A percentile compares a stretch with the other conserved stretches of the same genome.
phyloP scores from a whole-genome alignment of 441 rosid species.

The Dalechampia spathulata region DNA sequence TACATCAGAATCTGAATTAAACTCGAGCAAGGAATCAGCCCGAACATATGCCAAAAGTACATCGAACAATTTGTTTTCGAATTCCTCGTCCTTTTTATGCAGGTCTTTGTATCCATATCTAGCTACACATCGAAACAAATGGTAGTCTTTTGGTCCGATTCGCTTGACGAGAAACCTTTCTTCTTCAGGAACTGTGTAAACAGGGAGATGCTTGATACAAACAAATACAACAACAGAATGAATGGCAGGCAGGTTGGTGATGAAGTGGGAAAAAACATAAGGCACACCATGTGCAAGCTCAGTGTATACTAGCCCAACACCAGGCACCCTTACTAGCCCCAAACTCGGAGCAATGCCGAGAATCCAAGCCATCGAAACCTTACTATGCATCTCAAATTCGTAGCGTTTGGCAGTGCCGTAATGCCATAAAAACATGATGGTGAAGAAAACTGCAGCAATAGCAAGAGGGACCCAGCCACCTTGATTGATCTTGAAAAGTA shows the following conservation, averaged over 20 bases:
- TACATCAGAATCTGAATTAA: conserved; percentile 59
- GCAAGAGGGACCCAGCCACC: conserved; percentile 97
- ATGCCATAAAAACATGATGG: conserved; percentile 81
- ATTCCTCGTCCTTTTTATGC: conserved; percentile 83
- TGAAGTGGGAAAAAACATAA: conserved; percentile 82
- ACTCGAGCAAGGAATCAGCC: conserved; percentile 81
- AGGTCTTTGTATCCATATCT: conserved; percentile 94
- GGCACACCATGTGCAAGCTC: conserved; percentile 90
- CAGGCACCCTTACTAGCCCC: conserved; percentile 87
- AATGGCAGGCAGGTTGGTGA: conserved; percentile 85
- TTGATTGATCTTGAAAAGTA: conserved; percentile 65
- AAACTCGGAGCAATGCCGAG: conserved; percentile 90
- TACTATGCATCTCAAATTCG: conserved; percentile 86
- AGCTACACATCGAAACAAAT: conserved; percentile 85
- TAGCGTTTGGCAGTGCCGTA: conserved; percentile 68
- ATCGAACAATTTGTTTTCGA: conserved; percentile 66
- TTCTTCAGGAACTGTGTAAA: conserved; percentile 82
- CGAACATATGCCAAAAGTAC: conserved; percentile 59
- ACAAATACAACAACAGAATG: conserved; percentile 83
- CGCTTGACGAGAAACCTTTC: conserved; percentile 81
- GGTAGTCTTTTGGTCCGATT: conserved; percentile 78
- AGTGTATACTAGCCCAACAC: conserved; percentile 83
- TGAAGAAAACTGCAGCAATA: conserved; percentile 57
- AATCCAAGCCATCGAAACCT: conserved; percentile 92
- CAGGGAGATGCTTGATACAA: conserved; percentile 84